Evolutionary conservation across 1,284 basidiomycete species (phyloP), one percentile per base, ranked within the genome.

Genomic region (Austropuccinia psidii): DNA sequence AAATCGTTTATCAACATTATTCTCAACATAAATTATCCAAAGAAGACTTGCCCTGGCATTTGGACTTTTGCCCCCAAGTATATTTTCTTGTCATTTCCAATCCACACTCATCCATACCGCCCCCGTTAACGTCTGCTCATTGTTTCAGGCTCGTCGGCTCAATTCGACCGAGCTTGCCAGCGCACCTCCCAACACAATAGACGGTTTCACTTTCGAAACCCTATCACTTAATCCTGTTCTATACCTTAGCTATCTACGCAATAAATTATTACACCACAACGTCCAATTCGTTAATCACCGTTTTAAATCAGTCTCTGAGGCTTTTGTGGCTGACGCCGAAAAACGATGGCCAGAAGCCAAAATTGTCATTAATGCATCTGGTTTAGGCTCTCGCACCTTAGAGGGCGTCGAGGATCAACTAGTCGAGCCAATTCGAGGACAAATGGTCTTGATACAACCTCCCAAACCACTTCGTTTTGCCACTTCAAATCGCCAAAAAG

Each of bases 291-390:
- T 69, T 29, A 52, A 69, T 54, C 67, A 69, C 47, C 52, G 67
- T 41, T 43, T 69, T 19, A 45, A 41, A 13, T 57, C 67, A 6
- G 24, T 69, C 39, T 50, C 39, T 31, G 67, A 69, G 35, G 67
- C 67, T 17, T 69, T 69, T 57, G 27, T 54, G 45, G 54, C 39
- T 4, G 21, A 47, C 21, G 9, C 31, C 21, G 24, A 49, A 19
- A n/a, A n/a, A 7, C n/a, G 49, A 15, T 5, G 52, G 21, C 49
- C 50, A 27, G 29, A 33, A 13, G 67, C 67, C 13, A 29, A 69
- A 29, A 35, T 69, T n/a, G 67, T 69, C 21, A 35, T 69, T 37
- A 69, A 69, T 47, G 67, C 67, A 13, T 69, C 67, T 11, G 67
- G 67, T 58, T 41, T 69, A 15, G 67, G 67, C 11, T 19, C 67